phyloP scores from a whole-genome alignment of 2,329 filamentous ascomycete genomes.

The Penicillium expansum region DNA sequence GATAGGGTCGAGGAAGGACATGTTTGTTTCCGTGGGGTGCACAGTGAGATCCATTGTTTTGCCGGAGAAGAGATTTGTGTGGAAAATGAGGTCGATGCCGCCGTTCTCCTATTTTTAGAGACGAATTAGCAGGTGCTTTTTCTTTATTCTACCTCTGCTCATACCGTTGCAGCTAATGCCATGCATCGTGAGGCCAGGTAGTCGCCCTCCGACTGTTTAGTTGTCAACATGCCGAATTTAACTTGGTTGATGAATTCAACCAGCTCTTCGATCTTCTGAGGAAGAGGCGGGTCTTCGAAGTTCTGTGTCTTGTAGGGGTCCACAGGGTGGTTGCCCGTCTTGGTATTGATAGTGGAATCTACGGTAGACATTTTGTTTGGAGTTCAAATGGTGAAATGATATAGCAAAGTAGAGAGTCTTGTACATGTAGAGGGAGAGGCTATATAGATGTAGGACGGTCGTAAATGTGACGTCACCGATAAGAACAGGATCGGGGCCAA shows the following conservation, averaged over 20 bases:
- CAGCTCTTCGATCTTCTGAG: slow-evolving; percentile 75
- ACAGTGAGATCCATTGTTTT: slow-evolving; percentile 77
- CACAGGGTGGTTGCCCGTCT: slow-evolving; percentile 61
- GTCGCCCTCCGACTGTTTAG: slow-evolving; percentile 59
- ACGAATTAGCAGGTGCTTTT: slow-evolving; percentile 1
- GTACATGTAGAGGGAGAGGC: background rate
- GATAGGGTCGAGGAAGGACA: slow-evolving; percentile 70
- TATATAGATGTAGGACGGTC: slow-evolving; percentile 15
- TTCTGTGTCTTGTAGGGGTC: slow-evolving; percentile 81
- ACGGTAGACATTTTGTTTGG: slow-evolving; percentile 24
- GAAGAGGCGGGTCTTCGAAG: slow-evolving; percentile 65
- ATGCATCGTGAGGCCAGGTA: slow-evolving; percentile 78
- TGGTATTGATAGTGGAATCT: slow-evolving; percentile 51
- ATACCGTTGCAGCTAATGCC: slow-evolving; percentile 75
- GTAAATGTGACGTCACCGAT: slow-evolving; percentile 29
- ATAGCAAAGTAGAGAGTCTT: background rate
- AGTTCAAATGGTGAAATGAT: background rate
- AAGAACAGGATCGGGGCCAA: slow-evolving; percentile 15
- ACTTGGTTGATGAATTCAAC: slow-evolving; percentile 65
- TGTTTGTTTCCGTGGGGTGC: slow-evolving; percentile 71
- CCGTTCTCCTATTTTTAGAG: slow-evolving; percentile 61
- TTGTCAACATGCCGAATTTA: slow-evolving; percentile 91
- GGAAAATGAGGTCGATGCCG: slow-evolving; percentile 80
- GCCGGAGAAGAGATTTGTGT: slow-evolving; percentile 85
- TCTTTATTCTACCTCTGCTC: slow-evolving; percentile 12